Evolutionary conservation across 352 stramenopile species (phyloP).

Genomic region (Pythium dissotocum): DNA sequence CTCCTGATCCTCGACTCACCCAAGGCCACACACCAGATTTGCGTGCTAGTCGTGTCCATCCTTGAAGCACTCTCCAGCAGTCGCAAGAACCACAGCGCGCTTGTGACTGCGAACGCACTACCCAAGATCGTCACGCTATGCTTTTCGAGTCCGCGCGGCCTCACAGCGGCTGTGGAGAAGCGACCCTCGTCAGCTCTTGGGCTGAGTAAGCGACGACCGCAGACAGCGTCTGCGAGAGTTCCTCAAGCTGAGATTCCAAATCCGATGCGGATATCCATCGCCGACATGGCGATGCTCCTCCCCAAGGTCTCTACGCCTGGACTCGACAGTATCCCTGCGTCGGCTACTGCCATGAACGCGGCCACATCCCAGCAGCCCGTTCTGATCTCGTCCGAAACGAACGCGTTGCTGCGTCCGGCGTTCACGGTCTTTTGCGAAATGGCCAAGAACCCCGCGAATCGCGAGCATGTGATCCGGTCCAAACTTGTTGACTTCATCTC

Average conservation of each 20-base stretch:
- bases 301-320: slow-evolving; percentile 8
- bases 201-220: neutral
- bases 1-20: slow-evolving; percentile 48
- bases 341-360: neutral
- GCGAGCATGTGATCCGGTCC: slow-evolving; percentile 60
- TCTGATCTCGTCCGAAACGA: slow-evolving; percentile 27
- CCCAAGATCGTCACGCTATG: slow-evolving; percentile 54
- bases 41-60: slow-evolving; percentile 56
- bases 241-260: neutral
- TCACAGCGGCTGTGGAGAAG: slow-evolving; percentile 5
- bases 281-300: neutral
- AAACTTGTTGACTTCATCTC: slow-evolving; percentile 65
- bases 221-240: slow-evolving; percentile 4
- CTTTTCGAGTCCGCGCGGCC: slow-evolving; percentile 30
- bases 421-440: slow-evolving; percentile 66
- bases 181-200: neutral
- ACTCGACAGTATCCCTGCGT: neutral
- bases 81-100: slow-evolving; percentile 49
- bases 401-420: slow-evolving; percentile 37
- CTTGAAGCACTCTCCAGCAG: slow-evolving; percentile 55
- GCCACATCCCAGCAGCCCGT: neutral
- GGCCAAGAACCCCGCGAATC: slow-evolving; percentile 53
- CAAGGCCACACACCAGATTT: slow-evolving; percentile 39
- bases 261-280: neutral
- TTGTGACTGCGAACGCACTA: slow-evolving; percentile 49